Conservation (phyloP, 1,284 basidiomycete genomes). For the Vanrija pseudolonga region DNA sequence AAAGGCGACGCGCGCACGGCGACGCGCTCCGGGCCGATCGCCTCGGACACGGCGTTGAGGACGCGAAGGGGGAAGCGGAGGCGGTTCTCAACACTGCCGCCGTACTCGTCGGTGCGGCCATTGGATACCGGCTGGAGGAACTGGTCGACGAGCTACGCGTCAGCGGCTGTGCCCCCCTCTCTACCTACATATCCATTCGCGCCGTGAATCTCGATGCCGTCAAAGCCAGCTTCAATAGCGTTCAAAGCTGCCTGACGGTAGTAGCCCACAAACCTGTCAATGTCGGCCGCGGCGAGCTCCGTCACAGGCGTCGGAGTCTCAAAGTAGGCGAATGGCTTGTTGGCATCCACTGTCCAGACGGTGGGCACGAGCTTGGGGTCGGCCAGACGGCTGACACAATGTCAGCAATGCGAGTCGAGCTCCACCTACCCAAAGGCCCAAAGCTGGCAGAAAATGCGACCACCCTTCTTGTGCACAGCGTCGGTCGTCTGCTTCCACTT, state of each 20-base stretch:
- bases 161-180: neutral
- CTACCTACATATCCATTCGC: constrained; percentile 29
- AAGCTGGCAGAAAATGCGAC: constrained; percentile 54
- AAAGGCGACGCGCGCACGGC: constrained; percentile 59
- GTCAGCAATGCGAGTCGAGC: neutral
- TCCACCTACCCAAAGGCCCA: constrained; percentile 52
- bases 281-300: constrained; percentile 34
- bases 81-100: constrained; percentile 59
- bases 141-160: constrained; percentile 50
- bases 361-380: constrained; percentile 5
- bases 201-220: constrained; percentile 59
- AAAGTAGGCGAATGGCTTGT: neutral
- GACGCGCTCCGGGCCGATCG: constrained; percentile 55
- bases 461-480: constrained; percentile 53
- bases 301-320: neutral
- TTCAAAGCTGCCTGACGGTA: constrained; percentile 55
- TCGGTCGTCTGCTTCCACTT: constrained; percentile 48
- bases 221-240: constrained; percentile 61
- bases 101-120: constrained; percentile 60
- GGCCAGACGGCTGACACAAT: constrained; percentile 9
- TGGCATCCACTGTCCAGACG: constrained; percentile 26
- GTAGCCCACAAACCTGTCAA: constrained; percentile 49
- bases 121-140: constrained; percentile 57
- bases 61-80: constrained; percentile 56
- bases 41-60: constrained; percentile 52